Evolutionary conservation across 495 filamentous ascomycete species (phyloP), one percentile per base, ranked within the genome.

Genomic region (Penicillium egyptiacum): DNA sequence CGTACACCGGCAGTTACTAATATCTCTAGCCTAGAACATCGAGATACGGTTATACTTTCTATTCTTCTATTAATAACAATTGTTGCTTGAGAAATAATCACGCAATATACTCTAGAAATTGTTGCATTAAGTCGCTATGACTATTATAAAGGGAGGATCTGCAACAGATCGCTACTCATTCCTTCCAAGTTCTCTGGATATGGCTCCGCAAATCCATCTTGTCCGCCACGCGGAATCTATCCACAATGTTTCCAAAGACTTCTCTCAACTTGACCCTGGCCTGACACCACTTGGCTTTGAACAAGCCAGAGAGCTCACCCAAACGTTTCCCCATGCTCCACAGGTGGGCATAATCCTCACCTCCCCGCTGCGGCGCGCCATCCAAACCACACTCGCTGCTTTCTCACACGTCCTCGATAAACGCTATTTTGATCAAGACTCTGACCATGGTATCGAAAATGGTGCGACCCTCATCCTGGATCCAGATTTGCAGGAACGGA

Each of bases 171-270:
- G 10, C 30, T 31, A 31, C 30, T 31, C 9, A 4, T 31, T 31
- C 30, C 30, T 31, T 31, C 30, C 30, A 31, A 31, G 30, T 31
- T 31, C 30, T 31, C 30, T 12, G 11, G 2, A 9, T 31, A 50
- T 50, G 46, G 7, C 46, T 50, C 16, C 46, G 25, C 5, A 35
- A 50, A 16, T 50, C 46, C 26, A 31, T 30, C 20, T 50, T 50
- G 46, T 50, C 46, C 46, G 46, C n/a, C 46, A 50, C 25, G 46
- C 46, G 46, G 46, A 50, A 50, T 50, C 46, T 50, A 19, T 11
- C 25, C 46, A 50, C 46, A 50, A 50, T 31, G 46, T 50, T 19
- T 33, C 46, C 17, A 50, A 50, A 50, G 46, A 50, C 46, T 22
- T 28, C 26, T 28, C 46, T 33, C 46, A 30, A 28, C 28, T 26